Evolutionary conservation across 768 basidiomycete genomes (phyloP).

Genomic region (Mycena filopes): DNA sequence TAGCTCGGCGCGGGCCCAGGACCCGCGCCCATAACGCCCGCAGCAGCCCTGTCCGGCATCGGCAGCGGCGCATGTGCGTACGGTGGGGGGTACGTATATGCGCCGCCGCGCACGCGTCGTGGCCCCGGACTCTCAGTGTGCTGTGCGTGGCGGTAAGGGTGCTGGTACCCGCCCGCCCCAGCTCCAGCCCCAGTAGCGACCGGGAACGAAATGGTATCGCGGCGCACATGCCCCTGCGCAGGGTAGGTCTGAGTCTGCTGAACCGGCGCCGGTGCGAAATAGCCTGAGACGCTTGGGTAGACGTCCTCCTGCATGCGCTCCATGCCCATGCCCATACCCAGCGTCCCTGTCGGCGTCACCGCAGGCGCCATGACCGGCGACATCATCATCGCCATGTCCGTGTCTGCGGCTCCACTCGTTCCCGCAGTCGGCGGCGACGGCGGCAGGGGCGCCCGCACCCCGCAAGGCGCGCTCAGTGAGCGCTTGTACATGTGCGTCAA

Average conservation of each 20-base stretch:
- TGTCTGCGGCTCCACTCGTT: neutral
- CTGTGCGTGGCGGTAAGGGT: constrained; percentile 23
- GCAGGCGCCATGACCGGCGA: too few species aligned
- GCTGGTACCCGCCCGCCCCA: constrained; percentile 34
- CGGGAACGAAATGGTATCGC: constrained; percentile 45
- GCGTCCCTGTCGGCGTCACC: too few species aligned
- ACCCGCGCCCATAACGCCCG: neutral
- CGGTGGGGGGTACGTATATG: constrained; percentile 31
- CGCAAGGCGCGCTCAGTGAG: constrained; percentile 62
- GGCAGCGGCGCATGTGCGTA: constrained; percentile 6
- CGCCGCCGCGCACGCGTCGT: constrained; percentile 30
- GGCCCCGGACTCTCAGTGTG: too few species aligned
- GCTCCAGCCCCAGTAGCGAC: constrained; percentile 39
- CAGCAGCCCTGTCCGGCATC: too few species aligned
- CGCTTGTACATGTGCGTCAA: constrained; percentile 76
- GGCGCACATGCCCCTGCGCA: constrained; percentile 33
- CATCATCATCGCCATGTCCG: too few species aligned
- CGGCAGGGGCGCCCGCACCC: constrained; percentile 10
- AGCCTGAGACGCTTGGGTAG: too few species aligned
- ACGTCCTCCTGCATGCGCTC: neutral
- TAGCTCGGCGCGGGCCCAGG: constrained; percentile 15
- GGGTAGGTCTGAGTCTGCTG: too few species aligned
- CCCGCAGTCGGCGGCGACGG: neutral
- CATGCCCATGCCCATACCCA: too few species aligned
- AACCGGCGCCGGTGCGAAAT: neutral